These are phyloP conservation scores for Balakata baccata DNA, from an alignment of 345 rosid species.

Conservation along the genomic window DNA sequence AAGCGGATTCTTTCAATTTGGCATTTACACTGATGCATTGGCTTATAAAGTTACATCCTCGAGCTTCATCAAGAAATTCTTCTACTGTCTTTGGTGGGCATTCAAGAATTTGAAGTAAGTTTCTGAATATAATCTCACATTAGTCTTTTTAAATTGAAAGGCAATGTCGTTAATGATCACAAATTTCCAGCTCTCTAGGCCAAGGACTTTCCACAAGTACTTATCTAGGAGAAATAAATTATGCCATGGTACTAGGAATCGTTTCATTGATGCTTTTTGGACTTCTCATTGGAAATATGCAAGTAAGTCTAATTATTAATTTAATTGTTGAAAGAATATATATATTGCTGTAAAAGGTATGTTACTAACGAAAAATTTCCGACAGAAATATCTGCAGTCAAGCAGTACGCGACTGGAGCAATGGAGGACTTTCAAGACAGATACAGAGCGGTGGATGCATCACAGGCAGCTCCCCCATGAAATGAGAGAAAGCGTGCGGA, in stretches of 20 bases:
- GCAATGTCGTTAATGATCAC: background rate
- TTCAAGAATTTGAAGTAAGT: constrained; percentile 44
- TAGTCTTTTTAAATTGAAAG: background rate
- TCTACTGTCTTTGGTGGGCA: constrained; percentile 55
- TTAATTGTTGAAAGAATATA: background rate
- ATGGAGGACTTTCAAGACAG: constrained; percentile 55
- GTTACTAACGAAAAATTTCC: background rate
- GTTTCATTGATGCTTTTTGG: constrained; percentile 49
- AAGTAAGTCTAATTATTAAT: constrained; percentile 34
- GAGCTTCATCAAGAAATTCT: constrained; percentile 39
- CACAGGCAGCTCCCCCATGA: constrained; percentile 52
- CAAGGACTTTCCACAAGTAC: constrained; percentile 46
- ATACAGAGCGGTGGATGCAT: constrained; percentile 60
- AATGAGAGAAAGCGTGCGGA: constrained; percentile 44
- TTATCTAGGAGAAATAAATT: constrained; percentile 41
- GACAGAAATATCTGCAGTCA: constrained; percentile 57
- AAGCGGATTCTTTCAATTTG: constrained; percentile 26
- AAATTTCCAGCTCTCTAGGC: constrained; percentile 43
- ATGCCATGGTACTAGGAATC: constrained; percentile 36
- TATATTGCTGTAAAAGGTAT: too few relatives aligned
- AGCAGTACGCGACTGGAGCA: constrained; percentile 45
- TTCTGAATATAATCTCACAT: background rate
- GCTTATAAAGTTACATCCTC: constrained; percentile 28
- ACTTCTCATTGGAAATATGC: constrained; percentile 53
- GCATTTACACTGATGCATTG: constrained; percentile 44